phyloP scores from a whole-genome alignment of 2,329 filamentous ascomycete genomes.

The Colletotrichum costaricense region DNA sequence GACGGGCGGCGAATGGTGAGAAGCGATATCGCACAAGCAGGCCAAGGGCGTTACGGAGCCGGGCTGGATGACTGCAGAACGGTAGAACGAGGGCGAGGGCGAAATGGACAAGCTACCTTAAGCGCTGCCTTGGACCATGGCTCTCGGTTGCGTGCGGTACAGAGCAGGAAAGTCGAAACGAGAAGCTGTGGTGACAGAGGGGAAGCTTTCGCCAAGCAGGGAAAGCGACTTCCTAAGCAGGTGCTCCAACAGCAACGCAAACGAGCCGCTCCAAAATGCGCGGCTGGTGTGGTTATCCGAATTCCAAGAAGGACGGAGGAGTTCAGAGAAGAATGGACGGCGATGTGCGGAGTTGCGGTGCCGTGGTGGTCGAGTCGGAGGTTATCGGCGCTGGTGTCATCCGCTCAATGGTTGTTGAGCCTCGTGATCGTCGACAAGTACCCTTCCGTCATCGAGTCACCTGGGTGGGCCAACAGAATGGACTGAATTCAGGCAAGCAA shows the following conservation, averaged over 20 bases:
- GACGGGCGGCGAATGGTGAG: background rate
- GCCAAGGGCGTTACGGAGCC: background rate
- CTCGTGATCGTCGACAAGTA: conserved; percentile 32
- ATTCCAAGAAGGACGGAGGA: background rate
- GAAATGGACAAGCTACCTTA: conserved; percentile 10
- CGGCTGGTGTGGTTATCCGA: background rate
- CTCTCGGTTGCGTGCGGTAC: conserved; percentile 19
- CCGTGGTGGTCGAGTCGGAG: conserved; percentile 16
- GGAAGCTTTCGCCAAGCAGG: background rate
- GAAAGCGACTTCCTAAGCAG: background rate
- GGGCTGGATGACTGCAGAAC: background rate
- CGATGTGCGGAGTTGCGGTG: conserved; percentile 5
- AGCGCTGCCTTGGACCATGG: conserved; percentile 32
- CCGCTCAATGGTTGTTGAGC: conserved; percentile 29
- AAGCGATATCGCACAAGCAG: conserved; percentile 11
- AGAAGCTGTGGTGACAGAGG: background rate
- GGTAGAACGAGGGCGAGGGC: conserved; percentile 8
- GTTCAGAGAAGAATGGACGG: background rate
- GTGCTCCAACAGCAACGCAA: background rate
- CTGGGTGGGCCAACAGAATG: background rate
- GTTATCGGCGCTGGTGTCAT: conserved; percentile 24
- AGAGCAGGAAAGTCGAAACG: background rate
- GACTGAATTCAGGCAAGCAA: background rate
- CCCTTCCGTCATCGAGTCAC: conserved; percentile 35
- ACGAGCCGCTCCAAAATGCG: background rate